Conservation (phyloP, 1,284 basidiomycete species). For the Papiliotrema terrestris region DNA sequence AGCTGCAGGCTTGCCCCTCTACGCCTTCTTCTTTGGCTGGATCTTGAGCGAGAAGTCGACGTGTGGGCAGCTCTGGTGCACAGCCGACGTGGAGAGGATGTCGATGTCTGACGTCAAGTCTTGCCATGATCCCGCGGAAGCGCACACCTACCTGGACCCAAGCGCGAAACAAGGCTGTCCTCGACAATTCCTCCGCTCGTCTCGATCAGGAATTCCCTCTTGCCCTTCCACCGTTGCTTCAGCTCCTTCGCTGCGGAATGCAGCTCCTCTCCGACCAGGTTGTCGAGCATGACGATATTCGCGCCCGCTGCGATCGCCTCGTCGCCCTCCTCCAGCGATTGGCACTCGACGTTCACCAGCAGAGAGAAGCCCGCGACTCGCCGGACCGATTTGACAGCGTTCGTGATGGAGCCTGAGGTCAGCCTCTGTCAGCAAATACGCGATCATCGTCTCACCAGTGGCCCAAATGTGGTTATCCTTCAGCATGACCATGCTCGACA, state of each 20-base stretch:
- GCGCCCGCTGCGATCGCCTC: constrained; percentile 95
- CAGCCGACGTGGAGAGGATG: constrained; percentile 85
- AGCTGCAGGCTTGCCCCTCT: not conserved
- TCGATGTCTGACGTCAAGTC: constrained; percentile 67
- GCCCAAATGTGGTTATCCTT: constrained; percentile 99
- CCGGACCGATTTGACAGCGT: constrained; percentile 79
- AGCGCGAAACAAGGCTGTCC: constrained; percentile 53
- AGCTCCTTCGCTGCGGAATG: constrained; percentile 64
- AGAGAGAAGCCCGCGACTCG: constrained; percentile 88
- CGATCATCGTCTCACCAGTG: constrained; percentile 57
- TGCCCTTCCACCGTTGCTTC: constrained; percentile 60
- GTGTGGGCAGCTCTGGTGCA: constrained; percentile 83
- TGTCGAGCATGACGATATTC: constrained; percentile 98
- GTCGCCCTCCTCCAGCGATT: constrained; percentile 81
- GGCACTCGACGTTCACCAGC: constrained; percentile 91
- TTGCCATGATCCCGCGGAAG: not conserved
- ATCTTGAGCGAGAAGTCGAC: constrained; percentile 94
- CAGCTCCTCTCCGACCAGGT: constrained; percentile 76
- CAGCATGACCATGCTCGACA: constrained; percentile 99
- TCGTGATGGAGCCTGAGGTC: constrained; percentile 72
- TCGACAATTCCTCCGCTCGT: constrained; percentile 91
- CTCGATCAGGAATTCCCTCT: constrained; percentile 77
- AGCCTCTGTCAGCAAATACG: not conserved
- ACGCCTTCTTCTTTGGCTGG: constrained; percentile 53
- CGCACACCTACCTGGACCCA: constrained; percentile 31